These are phyloP conservation scores for Hypoxylon sp. DNA, from an alignment of 2,329 filamentous ascomycete genomes.

Conservation along the genomic window DNA sequence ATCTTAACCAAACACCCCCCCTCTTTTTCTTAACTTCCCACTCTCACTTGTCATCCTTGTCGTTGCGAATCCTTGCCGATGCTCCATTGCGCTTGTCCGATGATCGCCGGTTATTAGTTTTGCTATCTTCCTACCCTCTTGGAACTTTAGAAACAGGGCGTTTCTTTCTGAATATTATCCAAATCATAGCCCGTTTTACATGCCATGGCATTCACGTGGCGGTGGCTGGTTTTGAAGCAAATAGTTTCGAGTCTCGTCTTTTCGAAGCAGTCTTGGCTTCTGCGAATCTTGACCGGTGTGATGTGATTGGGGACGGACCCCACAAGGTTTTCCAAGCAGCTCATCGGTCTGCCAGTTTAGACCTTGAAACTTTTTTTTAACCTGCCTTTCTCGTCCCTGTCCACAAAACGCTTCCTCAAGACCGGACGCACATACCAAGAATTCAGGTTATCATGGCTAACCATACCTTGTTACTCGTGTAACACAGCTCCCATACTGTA, in stretches of 20 bases:
- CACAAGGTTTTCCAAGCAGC: conserved; percentile 39
- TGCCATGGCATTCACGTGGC: conserved; percentile 45
- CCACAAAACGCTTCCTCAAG: conserved; percentile 28
- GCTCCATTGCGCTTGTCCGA: conserved; percentile 53
- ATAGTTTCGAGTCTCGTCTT: conserved; percentile 38
- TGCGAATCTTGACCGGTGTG: conserved; percentile 44
- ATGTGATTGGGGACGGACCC: conserved; percentile 36
- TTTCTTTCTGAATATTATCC: conserved; percentile 28
- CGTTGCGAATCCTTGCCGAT: conserved; percentile 50
- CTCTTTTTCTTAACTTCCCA: conserved; percentile 37
- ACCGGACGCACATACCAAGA: conserved; percentile 29
- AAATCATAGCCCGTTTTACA: conserved; percentile 18
- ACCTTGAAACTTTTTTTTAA: conserved; percentile 32
- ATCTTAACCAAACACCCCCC: conserved; percentile 50
- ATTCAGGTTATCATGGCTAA: conserved; percentile 19
- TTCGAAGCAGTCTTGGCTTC: conserved; percentile 32
- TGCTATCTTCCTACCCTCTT: conserved; percentile 42
- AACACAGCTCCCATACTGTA: conserved; percentile 32
- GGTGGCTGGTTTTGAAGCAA: conserved; percentile 44
- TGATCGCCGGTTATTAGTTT: conserved; percentile 53
- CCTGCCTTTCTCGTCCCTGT: conserved; percentile 38
- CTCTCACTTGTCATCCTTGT: conserved; percentile 43
- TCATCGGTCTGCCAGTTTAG: conserved; percentile 44
- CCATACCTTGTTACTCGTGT: conserved; percentile 38
- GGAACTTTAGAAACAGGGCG: conserved; percentile 30